phyloP scores from a whole-genome alignment of 805 yeast genomes.

The Candida sakaeoensis region DNA sequence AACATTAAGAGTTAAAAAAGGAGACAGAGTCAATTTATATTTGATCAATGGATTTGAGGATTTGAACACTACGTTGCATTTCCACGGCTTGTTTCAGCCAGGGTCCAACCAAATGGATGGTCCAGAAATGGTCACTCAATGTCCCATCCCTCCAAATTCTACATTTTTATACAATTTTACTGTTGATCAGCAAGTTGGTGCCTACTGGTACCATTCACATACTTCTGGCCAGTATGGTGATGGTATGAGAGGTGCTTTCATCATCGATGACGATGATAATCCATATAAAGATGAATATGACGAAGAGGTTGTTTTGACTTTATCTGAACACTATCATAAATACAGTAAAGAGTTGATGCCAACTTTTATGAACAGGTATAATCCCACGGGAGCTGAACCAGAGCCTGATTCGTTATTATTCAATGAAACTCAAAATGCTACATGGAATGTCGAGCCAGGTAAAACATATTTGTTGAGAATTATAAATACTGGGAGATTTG shows the following conservation, averaged over 20 bases:
- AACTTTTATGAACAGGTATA: constrained; percentile 56
- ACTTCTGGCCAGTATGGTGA: constrained; percentile 87
- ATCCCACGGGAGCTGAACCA: constrained; percentile 88
- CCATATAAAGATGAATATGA: constrained; percentile 53
- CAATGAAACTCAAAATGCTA: constrained; percentile 58
- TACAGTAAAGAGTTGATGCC: constrained; percentile 43
- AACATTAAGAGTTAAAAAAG: constrained; percentile 65
- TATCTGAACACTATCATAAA: constrained; percentile 64
- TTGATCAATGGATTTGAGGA: constrained; percentile 70
- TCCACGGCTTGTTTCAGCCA: constrained; percentile 89
- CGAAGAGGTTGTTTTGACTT: constrained; percentile 52
- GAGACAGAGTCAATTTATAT: constrained; percentile 74
- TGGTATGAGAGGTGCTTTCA: constrained; percentile 78
- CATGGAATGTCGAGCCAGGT: constrained; percentile 52
- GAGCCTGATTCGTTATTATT: constrained; percentile 63
- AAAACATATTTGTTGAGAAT: constrained; percentile 63
- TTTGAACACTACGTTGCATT: constrained; percentile 75
- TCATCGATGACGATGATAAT: constrained; percentile 59
- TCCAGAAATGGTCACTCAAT: constrained; percentile 81
- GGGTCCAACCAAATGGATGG: constrained; percentile 84
- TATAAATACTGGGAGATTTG: constrained; percentile 67
- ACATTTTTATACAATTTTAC: constrained; percentile 82
- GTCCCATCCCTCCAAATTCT: constrained; percentile 79
- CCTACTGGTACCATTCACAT: constrained; percentile 98
- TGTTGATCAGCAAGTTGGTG: constrained; percentile 72